These are phyloP conservation scores for Cicer yamashitae DNA, from an alignment of 306 rosid genomes.

Conservation along the genomic window DNA sequence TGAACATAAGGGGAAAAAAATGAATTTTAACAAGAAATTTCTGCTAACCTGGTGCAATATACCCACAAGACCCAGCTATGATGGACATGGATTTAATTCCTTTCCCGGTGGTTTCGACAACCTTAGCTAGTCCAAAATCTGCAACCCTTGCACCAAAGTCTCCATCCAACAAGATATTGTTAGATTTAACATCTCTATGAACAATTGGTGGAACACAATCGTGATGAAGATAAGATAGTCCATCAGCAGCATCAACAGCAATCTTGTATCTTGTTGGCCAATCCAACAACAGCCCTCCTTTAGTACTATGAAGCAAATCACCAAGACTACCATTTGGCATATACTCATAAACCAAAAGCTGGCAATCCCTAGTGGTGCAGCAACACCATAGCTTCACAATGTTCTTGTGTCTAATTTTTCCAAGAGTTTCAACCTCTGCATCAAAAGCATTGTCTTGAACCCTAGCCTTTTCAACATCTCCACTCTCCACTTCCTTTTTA, in stretches of 20 bases:
- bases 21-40: background rate
- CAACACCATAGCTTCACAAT: constrained; percentile 95
- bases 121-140: constrained; percentile 95
- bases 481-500: constrained; percentile 53
- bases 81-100: constrained; percentile 82
- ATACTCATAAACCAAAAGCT: constrained; percentile 93
- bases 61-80: constrained; percentile 96
- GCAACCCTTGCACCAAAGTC: constrained; percentile 89
- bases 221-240: constrained; percentile 93
- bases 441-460: constrained; percentile 74
- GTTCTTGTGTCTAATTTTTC: constrained; percentile 93
- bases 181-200: constrained; percentile 93
- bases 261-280: constrained; percentile 92
- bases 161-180: constrained; percentile 87
- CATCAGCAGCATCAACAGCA: constrained; percentile 89
- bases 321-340: constrained; percentile 97
- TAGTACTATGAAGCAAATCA: constrained; percentile 83
- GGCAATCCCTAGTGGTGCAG: constrained; percentile 78
- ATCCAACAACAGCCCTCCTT: constrained; percentile 79
- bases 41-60: constrained; percentile 94
- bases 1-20: background rate
- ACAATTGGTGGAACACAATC: constrained; percentile 94
- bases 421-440: constrained; percentile 87
- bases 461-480: constrained; percentile 69
- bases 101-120: constrained; percentile 61